Conservation (phyloP, 1,284 basidiomycete genomes). For the Cronartium ribicola region DNA sequence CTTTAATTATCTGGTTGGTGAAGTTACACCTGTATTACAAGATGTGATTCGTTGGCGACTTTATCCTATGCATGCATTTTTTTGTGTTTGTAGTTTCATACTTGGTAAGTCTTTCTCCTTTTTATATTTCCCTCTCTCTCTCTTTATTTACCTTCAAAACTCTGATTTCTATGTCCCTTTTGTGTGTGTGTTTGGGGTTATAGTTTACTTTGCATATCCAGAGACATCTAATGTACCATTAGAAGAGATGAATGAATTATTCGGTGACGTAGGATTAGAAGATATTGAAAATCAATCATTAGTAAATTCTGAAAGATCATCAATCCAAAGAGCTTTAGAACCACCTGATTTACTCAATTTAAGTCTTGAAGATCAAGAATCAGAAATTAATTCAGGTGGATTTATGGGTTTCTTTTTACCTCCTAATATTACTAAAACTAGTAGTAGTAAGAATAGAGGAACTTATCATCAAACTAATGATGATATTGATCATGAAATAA, state of each 20-base stretch:
- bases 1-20: conserved; percentile 62
- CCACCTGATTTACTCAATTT: conserved; percentile 31
- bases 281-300: conserved; percentile 40
- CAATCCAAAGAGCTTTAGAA: conserved; percentile 41
- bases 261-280: conserved; percentile 53
- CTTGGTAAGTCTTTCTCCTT: conserved; percentile 57
- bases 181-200: not conserved
- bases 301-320: conserved; percentile 42
- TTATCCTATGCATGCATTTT: conserved; percentile 94
- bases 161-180: not conserved
- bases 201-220: conserved; percentile 61
- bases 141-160: not conserved
- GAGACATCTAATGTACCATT: conserved; percentile 58
- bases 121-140: not conserved
- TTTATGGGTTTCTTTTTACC: not conserved
- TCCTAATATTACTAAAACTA: not conserved
- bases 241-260: conserved; percentile 57
- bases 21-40: conserved; percentile 81
- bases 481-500: not conserved
- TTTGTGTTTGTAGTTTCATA: conserved; percentile 81
- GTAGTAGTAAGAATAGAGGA: not conserved
- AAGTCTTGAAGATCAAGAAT: not conserved
- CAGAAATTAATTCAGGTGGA: not conserved
- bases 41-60: conserved; percentile 85
- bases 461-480: not conserved